phyloP scores from a whole-genome alignment of 2,329 filamentous ascomycete species.

The Penicillium sp. region DNA sequence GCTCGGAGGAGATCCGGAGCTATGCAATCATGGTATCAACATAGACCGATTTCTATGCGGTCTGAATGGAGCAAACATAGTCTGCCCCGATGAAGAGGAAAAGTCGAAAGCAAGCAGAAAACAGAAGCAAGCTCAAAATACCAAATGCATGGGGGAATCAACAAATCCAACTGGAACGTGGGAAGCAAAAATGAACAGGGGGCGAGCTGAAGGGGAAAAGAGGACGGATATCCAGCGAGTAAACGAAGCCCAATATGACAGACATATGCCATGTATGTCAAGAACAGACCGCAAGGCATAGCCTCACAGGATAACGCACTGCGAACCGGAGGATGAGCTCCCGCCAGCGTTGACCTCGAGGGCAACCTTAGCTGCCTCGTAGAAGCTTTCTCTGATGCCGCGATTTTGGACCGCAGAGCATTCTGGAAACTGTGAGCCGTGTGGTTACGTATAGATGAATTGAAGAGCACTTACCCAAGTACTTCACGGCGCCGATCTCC shows the following conservation, averaged over 20 bases:
- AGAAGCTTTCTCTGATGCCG: slow-evolving; percentile 97
- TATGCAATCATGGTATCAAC: slow-evolving; percentile 10
- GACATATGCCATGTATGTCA: background rate
- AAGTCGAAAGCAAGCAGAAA: slow-evolving; percentile 7
- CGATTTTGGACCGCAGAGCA: slow-evolving; percentile 98
- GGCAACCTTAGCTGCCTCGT: slow-evolving; percentile 92
- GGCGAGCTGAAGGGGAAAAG: background rate
- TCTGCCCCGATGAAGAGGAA: slow-evolving; percentile 6
- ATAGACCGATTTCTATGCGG: background rate
- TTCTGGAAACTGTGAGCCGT: slow-evolving; percentile 53
- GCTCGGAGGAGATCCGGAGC: slow-evolving; percentile 16
- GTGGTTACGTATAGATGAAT: background rate
- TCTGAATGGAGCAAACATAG: background rate
- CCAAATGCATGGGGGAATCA: slow-evolving; percentile 24
- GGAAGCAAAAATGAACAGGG: background rate
- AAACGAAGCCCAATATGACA: background rate
- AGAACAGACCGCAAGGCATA: background rate
- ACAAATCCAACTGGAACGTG: slow-evolving; percentile 5
- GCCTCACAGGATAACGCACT: slow-evolving; percentile 38
- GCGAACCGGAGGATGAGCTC: slow-evolving; percentile 30
- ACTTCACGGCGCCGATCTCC: slow-evolving; percentile 86
- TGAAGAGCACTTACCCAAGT: slow-evolving; percentile 61
- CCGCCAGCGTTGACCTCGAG: slow-evolving; percentile 53
- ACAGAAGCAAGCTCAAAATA: slow-evolving; percentile 14
- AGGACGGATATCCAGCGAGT: background rate